Conservation (phyloP, 805 yeast genomes). For the Hanseniaspora thailandica region DNA sequence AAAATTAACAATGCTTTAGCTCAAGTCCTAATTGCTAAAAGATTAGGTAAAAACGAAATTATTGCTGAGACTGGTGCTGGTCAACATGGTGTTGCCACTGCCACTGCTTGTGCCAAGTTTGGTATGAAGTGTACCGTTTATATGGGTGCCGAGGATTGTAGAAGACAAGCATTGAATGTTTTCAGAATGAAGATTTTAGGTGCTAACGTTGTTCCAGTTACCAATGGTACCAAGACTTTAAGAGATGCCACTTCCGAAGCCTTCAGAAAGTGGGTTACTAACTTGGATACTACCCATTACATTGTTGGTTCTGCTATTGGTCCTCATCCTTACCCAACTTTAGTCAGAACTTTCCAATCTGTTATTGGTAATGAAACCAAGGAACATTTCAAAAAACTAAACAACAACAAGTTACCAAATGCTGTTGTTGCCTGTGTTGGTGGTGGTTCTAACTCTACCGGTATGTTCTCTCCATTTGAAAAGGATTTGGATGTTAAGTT, state of each 20-base stretch:
- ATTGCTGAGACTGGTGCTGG: conserved; percentile 92
- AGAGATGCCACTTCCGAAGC: conserved; percentile 98
- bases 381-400: conserved; percentile 70
- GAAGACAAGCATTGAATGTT: conserved; percentile 95
- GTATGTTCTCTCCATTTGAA: conserved; percentile 91
- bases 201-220: conserved; percentile 87
- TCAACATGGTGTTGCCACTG: conserved; percentile 88
- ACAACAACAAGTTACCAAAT: conserved; percentile 77
- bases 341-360: conserved; percentile 96
- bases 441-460: conserved; percentile 95
- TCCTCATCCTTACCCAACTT: conserved; percentile 97
- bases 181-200: conserved; percentile 95
- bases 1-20: conserved; percentile 77
- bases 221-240: conserved; percentile 87
- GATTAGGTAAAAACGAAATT: conserved; percentile 63
- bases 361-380: conserved; percentile 93
- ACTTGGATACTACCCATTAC: conserved; percentile 77
- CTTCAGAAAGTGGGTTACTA: conserved; percentile 86
- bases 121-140: conserved; percentile 88
- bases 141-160: conserved; percentile 99
- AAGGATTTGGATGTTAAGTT: conserved; percentile 64
- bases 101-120: conserved; percentile 84
- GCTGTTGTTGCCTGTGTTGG: conserved; percentile 98
- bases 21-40: conserved; percentile 65
- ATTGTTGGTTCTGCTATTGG: conserved; percentile 98